Base-by-base conservation (phyloP, 371 early-diverging fungal species). In the Lichtheimia corymbifera region DNA sequence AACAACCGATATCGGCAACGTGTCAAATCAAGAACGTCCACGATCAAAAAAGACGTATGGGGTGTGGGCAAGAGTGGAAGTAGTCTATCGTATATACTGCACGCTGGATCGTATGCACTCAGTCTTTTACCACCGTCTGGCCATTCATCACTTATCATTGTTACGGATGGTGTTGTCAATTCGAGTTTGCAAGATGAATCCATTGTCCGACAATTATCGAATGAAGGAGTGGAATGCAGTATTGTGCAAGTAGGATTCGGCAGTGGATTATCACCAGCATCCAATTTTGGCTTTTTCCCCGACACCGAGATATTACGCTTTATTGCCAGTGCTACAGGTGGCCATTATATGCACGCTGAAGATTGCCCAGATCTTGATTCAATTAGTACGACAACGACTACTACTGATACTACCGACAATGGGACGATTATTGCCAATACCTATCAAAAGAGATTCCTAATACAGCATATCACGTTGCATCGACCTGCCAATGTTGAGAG, bases 101-200 rank as follows among this genome's bases (percentile, higher is more conserved):
- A 90, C 50, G 83, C 87, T 49, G 91, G 86, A 3, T 63, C 88
- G 49, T 82, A 88, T 52, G 87, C 91, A 3, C 62, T 94, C 25
- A 73, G 80, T 18, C 74, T 95, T 20, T 71, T 93, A 56, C 89
- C 93, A 1, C 66, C 76, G 11, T 73, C 87, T 15, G 88, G 87
- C 41, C 74, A 85, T 18, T 88, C 91, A 0, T 86, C 85, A 3
- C 62, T 96, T 15, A 81, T 93, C 0, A 64, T 90, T 11, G 70
- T 96, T 40, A 93, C 94, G 0, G 97, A 97, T 68, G 96, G 96
- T 28, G 93, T 95, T 5, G 80, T 88, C 11, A 86, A 85, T 63
- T 84, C 89, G 6, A 85, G 77, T 54, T 61, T 86, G 9, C 73
- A 82, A 76, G 71, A 82, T 74, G 59, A 84, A 72, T 62, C 76